A percentile compares a stretch with the other conserved stretches of the same genome.
These are phyloP conservation scores for Mariannaea sp. DNA, from an alignment of 2,329 filamentous ascomycete species.

Conservation along the genomic window DNA sequence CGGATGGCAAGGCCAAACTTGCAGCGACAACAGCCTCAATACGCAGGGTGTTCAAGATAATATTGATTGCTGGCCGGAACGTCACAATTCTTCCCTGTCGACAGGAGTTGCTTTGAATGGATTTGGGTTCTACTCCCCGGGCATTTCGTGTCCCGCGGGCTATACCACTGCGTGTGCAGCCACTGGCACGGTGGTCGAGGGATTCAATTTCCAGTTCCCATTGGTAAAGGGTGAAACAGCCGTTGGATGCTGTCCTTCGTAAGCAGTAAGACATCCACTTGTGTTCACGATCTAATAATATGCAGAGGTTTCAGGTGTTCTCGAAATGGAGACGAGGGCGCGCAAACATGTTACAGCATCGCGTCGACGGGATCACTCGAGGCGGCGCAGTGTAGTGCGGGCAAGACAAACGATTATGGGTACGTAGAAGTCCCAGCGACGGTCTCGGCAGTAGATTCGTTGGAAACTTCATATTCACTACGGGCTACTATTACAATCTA, in stretches of 20 bases:
- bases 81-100: conserved; percentile 8
- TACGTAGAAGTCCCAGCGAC: conserved; percentile 23
- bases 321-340: neutral
- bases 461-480: neutral
- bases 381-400: conserved; percentile 29
- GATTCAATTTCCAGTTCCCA: conserved; percentile 37
- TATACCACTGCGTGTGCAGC: conserved; percentile 42
- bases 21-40: conserved; percentile 17
- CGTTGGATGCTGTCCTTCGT: conserved; percentile 42
- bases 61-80: conserved; percentile 40
- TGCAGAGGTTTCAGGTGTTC: conserved; percentile 17
- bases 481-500: conserved; percentile 23
- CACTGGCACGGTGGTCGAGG: conserved; percentile 28
- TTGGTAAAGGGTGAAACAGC: conserved; percentile 38
- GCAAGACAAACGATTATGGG: conserved; percentile 23
- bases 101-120: conserved; percentile 33
- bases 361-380: conserved; percentile 26
- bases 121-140: conserved; percentile 46
- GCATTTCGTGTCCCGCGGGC: conserved; percentile 40
- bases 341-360: conserved; percentile 21
- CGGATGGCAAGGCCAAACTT: conserved; percentile 37
- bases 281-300: neutral
- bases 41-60: conserved; percentile 31
- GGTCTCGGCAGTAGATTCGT: conserved; percentile 7
- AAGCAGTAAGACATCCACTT: conserved; percentile 17